phyloP scores from a whole-genome alignment of 257 asterid genomes.

The Ballota nigra region DNA sequence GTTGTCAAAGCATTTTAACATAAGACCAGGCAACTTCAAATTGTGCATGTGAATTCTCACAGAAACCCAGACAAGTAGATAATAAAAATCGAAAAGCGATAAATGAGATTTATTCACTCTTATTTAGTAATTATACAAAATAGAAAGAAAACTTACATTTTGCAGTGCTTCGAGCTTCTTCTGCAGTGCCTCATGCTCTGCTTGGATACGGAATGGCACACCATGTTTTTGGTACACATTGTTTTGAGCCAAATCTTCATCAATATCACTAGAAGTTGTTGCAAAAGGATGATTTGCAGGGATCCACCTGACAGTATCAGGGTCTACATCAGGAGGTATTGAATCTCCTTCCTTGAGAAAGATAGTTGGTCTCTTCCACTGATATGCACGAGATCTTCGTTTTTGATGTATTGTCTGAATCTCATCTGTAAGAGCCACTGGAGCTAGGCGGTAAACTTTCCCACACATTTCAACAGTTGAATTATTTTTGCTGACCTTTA shows the following conservation, averaged over 20 bases:
- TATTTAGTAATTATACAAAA: background rate
- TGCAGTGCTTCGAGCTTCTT: conserved; percentile 92
- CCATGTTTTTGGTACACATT: conserved; percentile 95
- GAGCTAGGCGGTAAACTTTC: conserved; percentile 88
- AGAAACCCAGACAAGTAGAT: background rate
- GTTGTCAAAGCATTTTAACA: background rate
- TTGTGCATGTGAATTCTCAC: background rate
- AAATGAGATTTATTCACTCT: background rate
- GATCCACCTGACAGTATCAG: conserved; percentile 96
- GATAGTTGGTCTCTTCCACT: conserved; percentile 96
- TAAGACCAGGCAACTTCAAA: background rate
- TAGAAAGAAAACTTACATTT: conserved; percentile 51
- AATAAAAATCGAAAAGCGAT: background rate
- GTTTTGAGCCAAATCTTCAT: conserved; percentile 87
- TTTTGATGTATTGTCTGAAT: conserved; percentile 76
- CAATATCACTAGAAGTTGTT: conserved; percentile 89
- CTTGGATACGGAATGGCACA: conserved; percentile 92
- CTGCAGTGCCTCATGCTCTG: conserved; percentile 98
- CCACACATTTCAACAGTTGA: conserved; percentile 97
- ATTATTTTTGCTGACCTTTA: conserved; percentile 78
- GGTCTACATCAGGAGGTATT: conserved; percentile 95
- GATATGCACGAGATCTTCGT: conserved; percentile 96
- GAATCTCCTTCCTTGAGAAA: conserved; percentile 96
- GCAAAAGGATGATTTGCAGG: conserved; percentile 99
- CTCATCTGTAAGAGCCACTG: conserved; percentile 87